phyloP scores from a whole-genome alignment of 2,329 filamentous ascomycete genomes.

The Penicillium griseofulvum region DNA sequence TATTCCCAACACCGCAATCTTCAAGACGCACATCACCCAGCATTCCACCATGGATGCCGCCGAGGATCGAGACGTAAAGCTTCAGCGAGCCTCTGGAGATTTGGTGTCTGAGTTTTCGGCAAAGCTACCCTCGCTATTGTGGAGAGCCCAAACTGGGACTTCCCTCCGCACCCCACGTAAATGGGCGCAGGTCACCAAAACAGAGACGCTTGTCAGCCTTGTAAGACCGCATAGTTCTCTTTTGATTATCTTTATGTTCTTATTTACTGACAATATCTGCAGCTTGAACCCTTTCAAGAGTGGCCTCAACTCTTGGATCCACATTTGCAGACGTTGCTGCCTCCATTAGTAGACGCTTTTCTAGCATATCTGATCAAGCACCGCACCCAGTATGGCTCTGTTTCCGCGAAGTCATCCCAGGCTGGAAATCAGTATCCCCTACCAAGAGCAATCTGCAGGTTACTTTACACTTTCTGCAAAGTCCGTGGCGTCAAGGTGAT shows the following conservation, averaged over 20 bases:
- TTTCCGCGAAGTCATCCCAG: conserved; percentile 33
- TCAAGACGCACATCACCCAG: conserved; percentile 6
- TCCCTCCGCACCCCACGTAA: conserved; percentile 34
- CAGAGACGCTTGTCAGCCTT: conserved; percentile 40
- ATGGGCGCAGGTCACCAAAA: conserved; percentile 39
- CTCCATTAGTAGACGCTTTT: conserved; percentile 72
- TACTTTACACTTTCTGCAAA: conserved; percentile 91
- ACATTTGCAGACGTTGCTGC: conserved; percentile 72
- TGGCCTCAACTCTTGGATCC: conserved; percentile 90
- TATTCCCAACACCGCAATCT: conserved; percentile 15
- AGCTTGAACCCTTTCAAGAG: conserved; percentile 89
- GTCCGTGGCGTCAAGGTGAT: conserved; percentile 91
- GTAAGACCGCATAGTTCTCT: conserved; percentile 28
- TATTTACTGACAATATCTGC: conserved; percentile 13
- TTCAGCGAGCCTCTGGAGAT: conserved; percentile 47
- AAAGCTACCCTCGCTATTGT: conserved; percentile 45
- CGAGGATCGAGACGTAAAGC: conserved; percentile 46
- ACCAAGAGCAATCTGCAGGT: conserved; percentile 68
- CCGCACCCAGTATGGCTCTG: conserved; percentile 42
- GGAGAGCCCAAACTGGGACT: conserved; percentile 30
- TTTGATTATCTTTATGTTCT: not conserved
- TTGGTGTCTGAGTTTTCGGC: conserved; percentile 43
- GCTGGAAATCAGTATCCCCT: conserved; percentile 49
- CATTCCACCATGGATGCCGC: conserved; percentile 43
- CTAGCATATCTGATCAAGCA: conserved; percentile 59